phyloP scores from a whole-genome alignment of 192 early-diverging fungal genomes.

The Coemansia sp. region DNA sequence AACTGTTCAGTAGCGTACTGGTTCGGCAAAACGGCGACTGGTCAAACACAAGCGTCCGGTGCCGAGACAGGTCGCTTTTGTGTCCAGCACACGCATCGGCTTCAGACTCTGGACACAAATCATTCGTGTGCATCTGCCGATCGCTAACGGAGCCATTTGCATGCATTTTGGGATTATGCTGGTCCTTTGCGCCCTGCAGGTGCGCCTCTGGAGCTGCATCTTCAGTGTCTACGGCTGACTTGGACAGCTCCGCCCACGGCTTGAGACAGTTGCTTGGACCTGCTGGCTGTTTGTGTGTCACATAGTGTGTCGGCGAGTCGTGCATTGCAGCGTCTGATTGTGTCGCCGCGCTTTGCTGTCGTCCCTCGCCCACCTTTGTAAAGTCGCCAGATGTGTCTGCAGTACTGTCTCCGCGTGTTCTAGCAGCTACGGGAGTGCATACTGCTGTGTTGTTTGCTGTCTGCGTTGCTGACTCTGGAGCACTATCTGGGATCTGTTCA shows the following conservation, averaged over 20 bases:
- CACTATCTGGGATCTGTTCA: constrained; percentile 2
- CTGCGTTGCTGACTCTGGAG: constrained; percentile 8
- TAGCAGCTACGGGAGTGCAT: constrained; percentile 20
- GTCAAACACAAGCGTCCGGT: constrained; percentile 49
- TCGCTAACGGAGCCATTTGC: constrained; percentile 19
- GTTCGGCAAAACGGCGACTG: constrained; percentile 36
- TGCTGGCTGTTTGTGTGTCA: neutral
- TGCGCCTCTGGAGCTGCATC: constrained; percentile 1
- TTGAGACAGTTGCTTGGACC: neutral
- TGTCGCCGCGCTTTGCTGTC: neutral
- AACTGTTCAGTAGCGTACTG: constrained; percentile 18
- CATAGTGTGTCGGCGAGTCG: constrained; percentile 27
- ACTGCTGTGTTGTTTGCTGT: constrained; percentile 28
- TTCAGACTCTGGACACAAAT: neutral
- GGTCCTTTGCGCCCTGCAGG: constrained; percentile 1
- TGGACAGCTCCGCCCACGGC: constrained; percentile 2
- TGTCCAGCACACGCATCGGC: neutral
- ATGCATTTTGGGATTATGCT: constrained; percentile 9
- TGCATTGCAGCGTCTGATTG: neutral
- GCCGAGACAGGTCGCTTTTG: constrained; percentile 22
- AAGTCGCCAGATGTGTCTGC: constrained; percentile 1
- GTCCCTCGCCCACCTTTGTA: neutral
- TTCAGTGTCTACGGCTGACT: neutral
- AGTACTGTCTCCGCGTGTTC: neutral
- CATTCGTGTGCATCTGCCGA: constrained; percentile 25